Evolutionary conservation across 1,284 basidiomycete species (phyloP).

Genomic region (Ceratobasidium sp.): DNA sequence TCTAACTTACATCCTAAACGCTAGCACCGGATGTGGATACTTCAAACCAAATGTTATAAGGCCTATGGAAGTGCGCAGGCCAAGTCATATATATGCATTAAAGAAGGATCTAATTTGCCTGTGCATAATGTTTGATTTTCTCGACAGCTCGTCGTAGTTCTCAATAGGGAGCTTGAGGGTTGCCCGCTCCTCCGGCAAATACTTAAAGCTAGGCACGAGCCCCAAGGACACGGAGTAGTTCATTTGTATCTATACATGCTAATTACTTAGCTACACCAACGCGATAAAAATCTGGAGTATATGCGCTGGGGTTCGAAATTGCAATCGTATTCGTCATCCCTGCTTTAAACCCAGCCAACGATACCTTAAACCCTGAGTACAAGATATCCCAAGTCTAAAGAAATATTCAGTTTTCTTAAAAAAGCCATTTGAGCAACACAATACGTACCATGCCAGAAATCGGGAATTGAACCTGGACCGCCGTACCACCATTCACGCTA

Average conservation of each 20-base stretch:
- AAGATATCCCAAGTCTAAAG: conserved; percentile 62
- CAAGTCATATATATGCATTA: no score
- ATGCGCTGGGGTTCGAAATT: conserved; percentile 60
- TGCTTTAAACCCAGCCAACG: conserved; percentile 61
- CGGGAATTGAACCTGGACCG: conserved; percentile 64
- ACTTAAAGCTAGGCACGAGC: no score
- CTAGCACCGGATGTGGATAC: no score
- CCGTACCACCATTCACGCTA: conserved; percentile 63
- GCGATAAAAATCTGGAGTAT: conserved; percentile 60
- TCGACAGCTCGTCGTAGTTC: no score
- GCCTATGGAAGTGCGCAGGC: no score
- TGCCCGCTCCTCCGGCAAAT: no score
- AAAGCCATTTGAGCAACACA: conserved; percentile 19
- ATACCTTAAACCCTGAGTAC: conserved; percentile 60
- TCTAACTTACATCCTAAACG: no score
- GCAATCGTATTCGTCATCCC: conserved; percentile 62
- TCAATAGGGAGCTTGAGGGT: no score
- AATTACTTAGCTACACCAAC: conserved; percentile 56
- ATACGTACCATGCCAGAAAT: conserved; percentile 63
- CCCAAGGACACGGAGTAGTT: no score
- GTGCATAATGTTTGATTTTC: no score
- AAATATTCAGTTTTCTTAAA: conserved; percentile 20
- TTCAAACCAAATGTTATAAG: no score
- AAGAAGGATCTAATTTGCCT: no score
- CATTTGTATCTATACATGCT: not conserved